A percentile compares a stretch with the other conserved stretches of the same genome.
phyloP scores from a whole-genome alignment of 2,329 filamentous ascomycete species.

The Sporothrix pseudoabietina region DNA sequence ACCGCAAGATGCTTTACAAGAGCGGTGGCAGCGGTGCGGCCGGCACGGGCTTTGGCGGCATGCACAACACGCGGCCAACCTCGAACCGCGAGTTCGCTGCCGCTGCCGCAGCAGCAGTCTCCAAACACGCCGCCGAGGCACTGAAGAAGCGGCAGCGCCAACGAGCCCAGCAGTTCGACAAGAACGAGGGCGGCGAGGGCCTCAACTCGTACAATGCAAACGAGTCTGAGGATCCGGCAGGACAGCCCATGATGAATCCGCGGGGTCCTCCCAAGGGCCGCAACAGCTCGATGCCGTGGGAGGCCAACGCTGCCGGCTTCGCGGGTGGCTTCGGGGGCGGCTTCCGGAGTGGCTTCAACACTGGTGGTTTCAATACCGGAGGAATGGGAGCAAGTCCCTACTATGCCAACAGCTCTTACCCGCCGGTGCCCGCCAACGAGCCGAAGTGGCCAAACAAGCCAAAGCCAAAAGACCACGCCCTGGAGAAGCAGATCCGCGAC shows the following conservation, averaged over 20 bases:
- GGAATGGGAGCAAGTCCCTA: background rate
- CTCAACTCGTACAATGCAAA: background rate
- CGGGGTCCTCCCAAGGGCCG: background rate
- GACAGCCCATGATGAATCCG: background rate
- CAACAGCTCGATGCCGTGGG: slow-evolving; percentile 10
- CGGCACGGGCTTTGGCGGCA: background rate
- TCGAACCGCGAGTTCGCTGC: background rate
- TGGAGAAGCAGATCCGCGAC: slow-evolving; percentile 30
- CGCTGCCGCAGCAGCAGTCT: background rate
- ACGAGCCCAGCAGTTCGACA: background rate
- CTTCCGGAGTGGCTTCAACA: background rate
- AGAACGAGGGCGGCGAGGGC: background rate
- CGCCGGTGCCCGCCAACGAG: slow-evolving; percentile 18
- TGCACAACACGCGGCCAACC: background rate
- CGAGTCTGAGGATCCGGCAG: background rate
- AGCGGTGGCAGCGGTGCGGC: background rate
- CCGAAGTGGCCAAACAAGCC: slow-evolving; percentile 5
- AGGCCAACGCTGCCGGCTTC: background rate
- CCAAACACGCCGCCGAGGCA: background rate
- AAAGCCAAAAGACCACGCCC: slow-evolving; percentile 9
- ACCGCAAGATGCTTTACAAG: slow-evolving; percentile 18
- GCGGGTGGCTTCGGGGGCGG: background rate
- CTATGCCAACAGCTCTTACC: background rate
- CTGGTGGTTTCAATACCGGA: background rate
- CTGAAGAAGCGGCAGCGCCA: background rate